Base-by-base conservation (phyloP, 768 basidiomycete genomes). In the Suillus brevipes region DNA sequence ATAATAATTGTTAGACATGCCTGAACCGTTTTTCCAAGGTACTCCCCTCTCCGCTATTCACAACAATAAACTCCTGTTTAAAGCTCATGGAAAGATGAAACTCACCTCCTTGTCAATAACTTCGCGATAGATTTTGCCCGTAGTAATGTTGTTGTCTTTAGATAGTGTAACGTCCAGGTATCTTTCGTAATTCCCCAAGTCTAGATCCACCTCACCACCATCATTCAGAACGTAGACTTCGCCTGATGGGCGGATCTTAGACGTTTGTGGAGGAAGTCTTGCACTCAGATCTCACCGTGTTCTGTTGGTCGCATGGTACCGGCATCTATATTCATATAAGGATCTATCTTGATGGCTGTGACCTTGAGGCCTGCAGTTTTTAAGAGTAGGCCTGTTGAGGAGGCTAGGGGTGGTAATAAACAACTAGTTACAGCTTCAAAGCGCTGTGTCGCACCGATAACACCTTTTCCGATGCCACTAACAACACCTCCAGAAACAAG, bases 321-420 rank as follows among this genome's bases (percentile, higher is more conserved):
- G 28, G 97, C 97, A 84, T 99, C 97, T 71, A 99, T 98, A 80
- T 99, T 99, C 97, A 99, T 99, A 72, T 99, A 99, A 16, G 97
- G 97, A 76, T 99, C 97, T 72, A 99, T 99, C 81, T 99, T 99
- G 84, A 99, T 98, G 13, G 97, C 93, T 9, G 97, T 99, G 71
- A 98, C 97, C 81, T 95, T 97, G 66, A 97, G 84, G 56, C 97
- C 97, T 43, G 90, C 88, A 52, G 94, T 98, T 80, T 98, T 98
- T 75, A 99, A 84, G 60, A 99, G 85, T 60, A 99, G 82, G 65
- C 97, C 97, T 6, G 97, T 98, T 59, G 96, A 98, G 34, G 97
- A 99, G 69, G 97, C 97, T 98, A 75, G 47, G 67, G 64, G 70
- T 62, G 66, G 37, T 68, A n/a, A 73, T 68, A 72, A 72, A 72